Evolutionary conservation across 164 flowering plant genomes (phyloP).

Genomic region (Stephania yunnanensis): DNA sequence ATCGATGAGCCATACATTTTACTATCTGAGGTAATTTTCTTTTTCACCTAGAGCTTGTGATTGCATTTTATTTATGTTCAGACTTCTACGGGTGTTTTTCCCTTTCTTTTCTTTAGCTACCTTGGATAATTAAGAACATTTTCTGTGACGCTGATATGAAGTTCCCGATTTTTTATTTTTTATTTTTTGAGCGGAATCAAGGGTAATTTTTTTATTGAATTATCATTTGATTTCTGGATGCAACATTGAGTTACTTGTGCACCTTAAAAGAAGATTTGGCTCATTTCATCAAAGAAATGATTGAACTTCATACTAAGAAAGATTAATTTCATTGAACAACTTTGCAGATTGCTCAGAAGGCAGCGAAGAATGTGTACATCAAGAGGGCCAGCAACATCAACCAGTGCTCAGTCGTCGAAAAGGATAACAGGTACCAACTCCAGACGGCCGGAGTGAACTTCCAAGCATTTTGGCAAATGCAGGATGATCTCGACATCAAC

Average conservation of each 20-base stretch:
- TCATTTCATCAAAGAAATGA: no score
- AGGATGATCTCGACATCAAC: constrained; percentile 63
- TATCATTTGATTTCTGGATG: no score
- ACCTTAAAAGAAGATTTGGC: no score
- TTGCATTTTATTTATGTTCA: background rate
- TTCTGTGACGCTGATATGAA: no score
- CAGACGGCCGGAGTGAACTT: constrained; percentile 79
- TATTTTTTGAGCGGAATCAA: no score
- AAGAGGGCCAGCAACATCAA: constrained; percentile 58
- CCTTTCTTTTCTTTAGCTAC: no score
- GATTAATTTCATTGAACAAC: background rate
- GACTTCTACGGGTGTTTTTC: no score
- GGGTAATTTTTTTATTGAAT: no score
- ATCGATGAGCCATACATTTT: constrained; percentile 63
- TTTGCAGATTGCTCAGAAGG: constrained; percentile 68
- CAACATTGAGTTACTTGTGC: no score
- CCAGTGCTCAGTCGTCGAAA: constrained; percentile 30
- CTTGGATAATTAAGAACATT: no score
- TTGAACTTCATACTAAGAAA: background rate
- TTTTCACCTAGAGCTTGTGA: background rate
- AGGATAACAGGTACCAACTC: constrained; percentile 13
- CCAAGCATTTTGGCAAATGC: constrained; percentile 54
- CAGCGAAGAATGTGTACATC: constrained; percentile 64
- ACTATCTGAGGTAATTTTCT: constrained; percentile 64
- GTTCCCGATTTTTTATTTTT: no score